Conservation (phyloP, 495 filamentous ascomycete genomes). For the Neohortaea acidophila region DNA sequence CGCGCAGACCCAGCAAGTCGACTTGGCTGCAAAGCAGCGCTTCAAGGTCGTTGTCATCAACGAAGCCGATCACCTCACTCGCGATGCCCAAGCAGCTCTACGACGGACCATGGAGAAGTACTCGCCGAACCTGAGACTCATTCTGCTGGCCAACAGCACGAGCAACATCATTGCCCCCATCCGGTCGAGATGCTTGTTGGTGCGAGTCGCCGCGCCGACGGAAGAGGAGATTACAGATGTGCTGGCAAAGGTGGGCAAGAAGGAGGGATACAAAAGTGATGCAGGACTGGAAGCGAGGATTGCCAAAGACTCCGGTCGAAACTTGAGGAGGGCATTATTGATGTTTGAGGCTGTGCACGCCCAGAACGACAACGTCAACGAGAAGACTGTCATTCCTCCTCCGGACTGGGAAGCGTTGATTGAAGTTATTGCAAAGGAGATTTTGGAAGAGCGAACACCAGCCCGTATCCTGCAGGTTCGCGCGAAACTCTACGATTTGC, state of each 20-base stretch:
- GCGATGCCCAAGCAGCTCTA: conserved; percentile 91
- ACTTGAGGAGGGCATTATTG: conserved; percentile 72
- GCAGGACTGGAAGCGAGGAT: conserved; percentile 64
- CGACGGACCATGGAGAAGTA: conserved; percentile 99
- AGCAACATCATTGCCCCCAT: conserved; percentile 97
- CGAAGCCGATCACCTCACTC: conserved; percentile 86
- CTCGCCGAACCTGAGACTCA: conserved; percentile 79
- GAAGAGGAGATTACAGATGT: conserved; percentile 69
- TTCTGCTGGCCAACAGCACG: conserved; percentile 84
- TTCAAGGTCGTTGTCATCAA: conserved; percentile 99
- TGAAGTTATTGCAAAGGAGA: conserved; percentile 70
- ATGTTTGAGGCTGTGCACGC: conserved; percentile 97
- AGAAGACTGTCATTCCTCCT: conserved; percentile 75
- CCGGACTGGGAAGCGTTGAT: conserved; percentile 94
- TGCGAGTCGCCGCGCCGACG: conserved; percentile 81
- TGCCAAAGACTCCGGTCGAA: conserved; percentile 81
- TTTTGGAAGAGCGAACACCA: conserved; percentile 79
- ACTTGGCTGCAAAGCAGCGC: conserved; percentile 67
- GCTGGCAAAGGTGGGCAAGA: conserved; percentile 54
- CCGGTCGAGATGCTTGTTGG: conserved; percentile 70
- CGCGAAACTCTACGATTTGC: conserved; percentile 82
- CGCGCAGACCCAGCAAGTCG: conserved; percentile 95
- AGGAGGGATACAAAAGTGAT: conserved; percentile 58
- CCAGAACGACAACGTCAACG: conserved; percentile 86
- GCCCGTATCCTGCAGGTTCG: conserved; percentile 72